A percentile compares a stretch with the other conserved stretches of the same genome.
phyloP scores from a whole-genome alignment of 2,329 filamentous ascomycete species.

The Colletotrichum sp. region DNA sequence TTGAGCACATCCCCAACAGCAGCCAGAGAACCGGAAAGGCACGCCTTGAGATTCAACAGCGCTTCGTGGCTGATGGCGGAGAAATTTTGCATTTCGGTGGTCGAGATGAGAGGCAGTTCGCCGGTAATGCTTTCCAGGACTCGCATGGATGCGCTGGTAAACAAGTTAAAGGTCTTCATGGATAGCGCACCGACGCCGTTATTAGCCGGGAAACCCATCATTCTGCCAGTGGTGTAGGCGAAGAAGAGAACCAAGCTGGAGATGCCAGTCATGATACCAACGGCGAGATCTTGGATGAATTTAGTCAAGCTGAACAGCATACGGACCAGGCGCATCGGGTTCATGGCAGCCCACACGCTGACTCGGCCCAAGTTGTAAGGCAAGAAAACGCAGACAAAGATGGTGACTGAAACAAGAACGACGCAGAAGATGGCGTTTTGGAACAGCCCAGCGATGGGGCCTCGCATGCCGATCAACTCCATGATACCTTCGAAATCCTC shows the following conservation, averaged over 20 bases:
- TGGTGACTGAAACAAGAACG: constrained; percentile 85
- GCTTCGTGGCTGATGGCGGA: constrained; percentile 78
- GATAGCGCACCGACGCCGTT: constrained; percentile 16
- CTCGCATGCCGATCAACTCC: constrained; percentile 95
- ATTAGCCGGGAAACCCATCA: constrained; percentile 13
- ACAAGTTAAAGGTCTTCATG: constrained; percentile 44
- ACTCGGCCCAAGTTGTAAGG: constrained; percentile 93
- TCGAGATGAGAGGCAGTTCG: constrained; percentile 55
- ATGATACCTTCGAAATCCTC: constrained; percentile 97
- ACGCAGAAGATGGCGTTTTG: constrained; percentile 96
- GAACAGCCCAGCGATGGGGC: constrained; percentile 85
- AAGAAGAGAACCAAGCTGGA: constrained; percentile 10
- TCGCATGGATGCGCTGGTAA: constrained; percentile 48
- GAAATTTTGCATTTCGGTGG: constrained; percentile 74
- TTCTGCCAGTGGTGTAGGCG: constrained; percentile 19
- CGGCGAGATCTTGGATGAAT: constrained; percentile 75
- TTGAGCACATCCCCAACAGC: constrained; percentile 41
- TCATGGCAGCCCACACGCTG: constrained; percentile 78
- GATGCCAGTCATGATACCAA: constrained; percentile 60
- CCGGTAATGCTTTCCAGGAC: constrained; percentile 55
- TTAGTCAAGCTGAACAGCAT: constrained; percentile 78
- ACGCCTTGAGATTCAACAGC: constrained; percentile 63
- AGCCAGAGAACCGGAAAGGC: constrained; percentile 47
- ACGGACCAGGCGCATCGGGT: constrained; percentile 77
- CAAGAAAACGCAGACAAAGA: constrained; percentile 85